Conservation (phyloP, 257 asterid genomes). For the Gentiana straminea region DNA sequence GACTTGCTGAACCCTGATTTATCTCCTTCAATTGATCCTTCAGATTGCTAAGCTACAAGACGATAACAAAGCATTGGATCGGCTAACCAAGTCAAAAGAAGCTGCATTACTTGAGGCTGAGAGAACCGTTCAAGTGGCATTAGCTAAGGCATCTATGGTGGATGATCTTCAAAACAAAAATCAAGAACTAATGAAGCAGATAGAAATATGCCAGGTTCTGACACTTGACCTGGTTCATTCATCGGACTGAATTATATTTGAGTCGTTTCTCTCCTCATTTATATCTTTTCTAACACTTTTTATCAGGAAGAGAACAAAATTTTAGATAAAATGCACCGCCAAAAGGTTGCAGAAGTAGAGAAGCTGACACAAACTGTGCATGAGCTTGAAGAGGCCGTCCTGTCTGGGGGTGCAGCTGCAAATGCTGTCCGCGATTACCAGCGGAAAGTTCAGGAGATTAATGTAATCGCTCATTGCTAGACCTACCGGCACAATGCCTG, state of each 20-base stretch:
- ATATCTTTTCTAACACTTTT: conserved; percentile 2
- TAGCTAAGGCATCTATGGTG: conserved; percentile 97
- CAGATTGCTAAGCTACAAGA: conserved; percentile 95
- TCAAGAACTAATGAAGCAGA: conserved; percentile 96
- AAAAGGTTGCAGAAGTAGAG: conserved; percentile 96
- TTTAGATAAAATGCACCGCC: conserved; percentile 89
- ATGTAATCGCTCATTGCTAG: conserved; percentile 34
- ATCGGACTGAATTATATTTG: background rate
- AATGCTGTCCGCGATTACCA: conserved; percentile 98
- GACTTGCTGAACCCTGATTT: conserved; percentile 6
- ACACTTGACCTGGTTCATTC: conserved; percentile 3
- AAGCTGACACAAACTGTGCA: conserved; percentile 94
- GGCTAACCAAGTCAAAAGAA: conserved; percentile 95
- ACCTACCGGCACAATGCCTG: background rate
- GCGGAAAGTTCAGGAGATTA: conserved; percentile 98
- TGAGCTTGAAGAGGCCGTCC: conserved; percentile 98
- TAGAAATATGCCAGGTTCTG: conserved; percentile 87
- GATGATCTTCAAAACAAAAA: conserved; percentile 97
- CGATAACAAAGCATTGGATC: conserved; percentile 90
- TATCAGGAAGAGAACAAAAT: conserved; percentile 92
- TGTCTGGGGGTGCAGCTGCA: conserved; percentile 99
- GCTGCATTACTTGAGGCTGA: conserved; percentile 95
- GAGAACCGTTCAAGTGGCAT: conserved; percentile 85
- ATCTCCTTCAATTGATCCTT: conserved; percentile 14
- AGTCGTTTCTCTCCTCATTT: conserved; percentile 1